These are phyloP conservation scores for Colletotrichum eremochloae DNA, from an alignment of 2,329 filamentous ascomycete genomes.

Conservation along the genomic window DNA sequence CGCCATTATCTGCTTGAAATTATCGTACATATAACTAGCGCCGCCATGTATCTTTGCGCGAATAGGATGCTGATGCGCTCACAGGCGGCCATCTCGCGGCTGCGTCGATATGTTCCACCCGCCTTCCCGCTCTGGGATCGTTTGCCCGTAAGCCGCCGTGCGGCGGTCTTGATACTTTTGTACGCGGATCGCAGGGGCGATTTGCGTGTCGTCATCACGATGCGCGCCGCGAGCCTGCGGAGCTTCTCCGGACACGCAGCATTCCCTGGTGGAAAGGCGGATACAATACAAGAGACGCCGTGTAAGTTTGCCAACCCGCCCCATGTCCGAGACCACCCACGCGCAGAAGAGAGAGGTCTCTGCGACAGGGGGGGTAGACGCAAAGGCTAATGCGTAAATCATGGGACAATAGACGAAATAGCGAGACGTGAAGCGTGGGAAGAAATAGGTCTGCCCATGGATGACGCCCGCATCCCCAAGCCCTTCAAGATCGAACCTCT, in stretches of 20 bases:
- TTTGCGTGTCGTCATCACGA: slow-evolving; percentile 78
- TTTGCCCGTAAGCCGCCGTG: slow-evolving; percentile 75
- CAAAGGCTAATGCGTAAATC: background rate
- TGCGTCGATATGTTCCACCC: slow-evolving; percentile 72
- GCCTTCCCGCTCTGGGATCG: slow-evolving; percentile 73
- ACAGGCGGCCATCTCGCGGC: slow-evolving; percentile 70
- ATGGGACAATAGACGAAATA: slow-evolving; percentile 73
- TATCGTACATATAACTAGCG: slow-evolving; percentile 37
- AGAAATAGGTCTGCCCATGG: slow-evolving; percentile 88
- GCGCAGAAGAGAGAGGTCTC: background rate
- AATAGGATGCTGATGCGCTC: slow-evolving; percentile 42
- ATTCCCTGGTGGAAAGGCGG: slow-evolving; percentile 83
- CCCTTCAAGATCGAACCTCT: slow-evolving; percentile 91
- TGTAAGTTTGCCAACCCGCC: slow-evolving; percentile 58
- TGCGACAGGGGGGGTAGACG: background rate
- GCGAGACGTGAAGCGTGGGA: slow-evolving; percentile 92
- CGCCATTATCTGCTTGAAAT: background rate
- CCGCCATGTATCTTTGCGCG: slow-evolving; percentile 42
- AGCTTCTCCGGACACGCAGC: slow-evolving; percentile 89
- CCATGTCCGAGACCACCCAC: background rate
- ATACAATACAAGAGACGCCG: slow-evolving; percentile 69
- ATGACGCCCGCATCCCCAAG: slow-evolving; percentile 75
- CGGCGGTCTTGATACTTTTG: slow-evolving; percentile 88
- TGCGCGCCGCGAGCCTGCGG: slow-evolving; percentile 73
- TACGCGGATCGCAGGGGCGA: slow-evolving; percentile 88